Evolutionary conservation across 2,329 filamentous ascomycete species (phyloP).

Genomic region (Pseudogymnoascus pannorum): DNA sequence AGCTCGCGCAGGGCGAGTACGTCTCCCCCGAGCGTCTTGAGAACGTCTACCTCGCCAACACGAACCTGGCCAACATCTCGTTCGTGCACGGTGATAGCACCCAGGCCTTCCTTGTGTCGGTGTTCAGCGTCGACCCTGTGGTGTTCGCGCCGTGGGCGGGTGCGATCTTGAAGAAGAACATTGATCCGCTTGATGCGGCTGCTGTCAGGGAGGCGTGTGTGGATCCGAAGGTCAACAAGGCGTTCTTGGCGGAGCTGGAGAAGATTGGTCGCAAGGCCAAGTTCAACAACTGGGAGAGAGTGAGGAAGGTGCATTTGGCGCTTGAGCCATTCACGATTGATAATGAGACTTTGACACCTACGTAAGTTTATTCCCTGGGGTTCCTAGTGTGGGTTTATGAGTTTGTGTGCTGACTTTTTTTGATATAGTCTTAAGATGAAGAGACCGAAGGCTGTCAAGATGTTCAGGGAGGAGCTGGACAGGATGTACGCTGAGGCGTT

Average conservation of each 20-base stretch:
- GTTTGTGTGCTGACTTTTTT: slow-evolving; percentile 19
- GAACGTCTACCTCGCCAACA: slow-evolving; percentile 82
- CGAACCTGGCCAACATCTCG: slow-evolving; percentile 67
- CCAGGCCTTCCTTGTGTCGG: slow-evolving; percentile 72
- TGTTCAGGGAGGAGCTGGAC: slow-evolving; percentile 26
- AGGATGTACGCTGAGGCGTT: slow-evolving; percentile 28
- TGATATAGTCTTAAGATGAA: slow-evolving; percentile 59
- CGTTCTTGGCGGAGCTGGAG: slow-evolving; percentile 72
- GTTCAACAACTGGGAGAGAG: slow-evolving; percentile 85
- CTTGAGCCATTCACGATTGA: slow-evolving; percentile 89
- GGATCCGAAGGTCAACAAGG: slow-evolving; percentile 64
- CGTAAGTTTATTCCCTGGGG: slow-evolving; percentile 50
- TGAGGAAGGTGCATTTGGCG: slow-evolving; percentile 66
- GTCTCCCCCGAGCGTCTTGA: slow-evolving; percentile 96
- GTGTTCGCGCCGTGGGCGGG: slow-evolving; percentile 74
- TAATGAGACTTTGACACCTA: slow-evolving; percentile 82
- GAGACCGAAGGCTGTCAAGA: slow-evolving; percentile 58
- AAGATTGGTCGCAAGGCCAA: slow-evolving; percentile 73
- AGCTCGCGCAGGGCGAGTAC: slow-evolving; percentile 96
- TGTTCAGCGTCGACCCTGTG: slow-evolving; percentile 84
- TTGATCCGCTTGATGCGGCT: slow-evolving; percentile 56
- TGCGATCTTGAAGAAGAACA: slow-evolving; percentile 62
- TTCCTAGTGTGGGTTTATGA: neutral
- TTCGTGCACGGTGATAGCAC: slow-evolving; percentile 87
- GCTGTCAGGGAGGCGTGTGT: slow-evolving; percentile 60